Conservation (phyloP, 2,329 filamentous ascomycete genomes). For the Zymoseptoria brevis region DNA sequence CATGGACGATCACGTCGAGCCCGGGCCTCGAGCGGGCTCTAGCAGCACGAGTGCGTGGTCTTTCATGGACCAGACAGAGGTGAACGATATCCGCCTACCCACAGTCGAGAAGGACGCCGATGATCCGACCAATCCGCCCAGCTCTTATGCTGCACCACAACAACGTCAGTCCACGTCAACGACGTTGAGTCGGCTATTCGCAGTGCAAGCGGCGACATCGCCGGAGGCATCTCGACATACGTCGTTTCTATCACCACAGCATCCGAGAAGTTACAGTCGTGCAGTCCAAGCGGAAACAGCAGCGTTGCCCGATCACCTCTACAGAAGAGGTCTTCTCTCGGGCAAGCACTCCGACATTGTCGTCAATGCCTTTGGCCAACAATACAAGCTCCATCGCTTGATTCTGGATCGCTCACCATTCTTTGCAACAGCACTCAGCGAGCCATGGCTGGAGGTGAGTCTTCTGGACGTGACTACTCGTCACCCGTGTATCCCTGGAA, state of each 20-base stretch:
- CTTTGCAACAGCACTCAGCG: constrained; percentile 47
- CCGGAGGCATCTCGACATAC: constrained; percentile 33
- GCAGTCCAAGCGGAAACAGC: constrained; percentile 20
- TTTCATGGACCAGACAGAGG: neutral
- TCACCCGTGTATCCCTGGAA: neutral
- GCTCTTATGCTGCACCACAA: constrained; percentile 25
- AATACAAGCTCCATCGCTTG: constrained; percentile 47
- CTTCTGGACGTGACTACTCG: neutral
- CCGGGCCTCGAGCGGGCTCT: neutral
- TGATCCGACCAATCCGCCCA: constrained; percentile 38
- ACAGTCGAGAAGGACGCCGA: constrained; percentile 42
- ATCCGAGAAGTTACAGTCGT: constrained; percentile 14
- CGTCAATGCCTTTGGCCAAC: constrained; percentile 44
- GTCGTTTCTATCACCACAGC: constrained; percentile 30
- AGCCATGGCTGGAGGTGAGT: constrained; percentile 38
- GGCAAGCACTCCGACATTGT: constrained; percentile 49
- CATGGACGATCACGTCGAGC: neutral
- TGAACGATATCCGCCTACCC: constrained; percentile 25
- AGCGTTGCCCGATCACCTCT: constrained; percentile 44
- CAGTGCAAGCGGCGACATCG: constrained; percentile 18
- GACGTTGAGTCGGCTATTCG: constrained; percentile 29
- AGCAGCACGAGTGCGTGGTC: neutral
- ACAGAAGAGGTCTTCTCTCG: constrained; percentile 43
- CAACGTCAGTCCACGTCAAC: constrained; percentile 35
- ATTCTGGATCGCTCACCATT: constrained; percentile 50